Evolutionary conservation across 2,329 filamentous ascomycete species (phyloP).

Genomic region (Phoma herbarum): DNA sequence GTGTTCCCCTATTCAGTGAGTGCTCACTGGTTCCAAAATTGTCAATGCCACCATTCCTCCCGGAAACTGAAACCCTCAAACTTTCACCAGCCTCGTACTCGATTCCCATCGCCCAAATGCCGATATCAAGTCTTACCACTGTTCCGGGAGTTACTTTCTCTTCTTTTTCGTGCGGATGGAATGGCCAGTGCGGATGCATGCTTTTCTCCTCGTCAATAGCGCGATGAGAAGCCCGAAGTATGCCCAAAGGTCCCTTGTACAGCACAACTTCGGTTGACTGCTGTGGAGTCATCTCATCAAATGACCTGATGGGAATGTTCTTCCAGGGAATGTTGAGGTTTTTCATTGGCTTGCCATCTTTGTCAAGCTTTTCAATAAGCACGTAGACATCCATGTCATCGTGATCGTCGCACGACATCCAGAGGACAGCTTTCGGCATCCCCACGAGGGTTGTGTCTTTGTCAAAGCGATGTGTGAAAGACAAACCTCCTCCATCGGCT

Average conservation of each 20-base stretch:
- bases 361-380: neutral
- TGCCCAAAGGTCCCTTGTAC: neutral
- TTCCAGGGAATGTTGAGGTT: neutral
- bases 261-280: neutral
- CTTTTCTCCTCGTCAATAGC: neutral
- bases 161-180: neutral
- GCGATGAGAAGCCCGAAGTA: neutral
- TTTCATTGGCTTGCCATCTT: neutral
- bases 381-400: neutral
- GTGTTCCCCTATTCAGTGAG: constrained; percentile 43
- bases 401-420: neutral
- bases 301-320: neutral
- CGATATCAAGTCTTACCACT: neutral
- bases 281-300: neutral
- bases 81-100: neutral
- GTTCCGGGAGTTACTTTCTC: neutral
- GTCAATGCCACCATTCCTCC: neutral
- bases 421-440: neutral
- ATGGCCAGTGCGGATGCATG: neutral
- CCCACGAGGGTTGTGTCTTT: neutral
- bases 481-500: neutral
- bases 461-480: neutral
- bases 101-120: neutral
- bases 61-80: neutral
- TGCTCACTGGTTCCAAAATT: constrained; percentile 27